Base-by-base conservation (phyloP, 2,329 filamentous ascomycete species). In the Neobulgaria alba region DNA sequence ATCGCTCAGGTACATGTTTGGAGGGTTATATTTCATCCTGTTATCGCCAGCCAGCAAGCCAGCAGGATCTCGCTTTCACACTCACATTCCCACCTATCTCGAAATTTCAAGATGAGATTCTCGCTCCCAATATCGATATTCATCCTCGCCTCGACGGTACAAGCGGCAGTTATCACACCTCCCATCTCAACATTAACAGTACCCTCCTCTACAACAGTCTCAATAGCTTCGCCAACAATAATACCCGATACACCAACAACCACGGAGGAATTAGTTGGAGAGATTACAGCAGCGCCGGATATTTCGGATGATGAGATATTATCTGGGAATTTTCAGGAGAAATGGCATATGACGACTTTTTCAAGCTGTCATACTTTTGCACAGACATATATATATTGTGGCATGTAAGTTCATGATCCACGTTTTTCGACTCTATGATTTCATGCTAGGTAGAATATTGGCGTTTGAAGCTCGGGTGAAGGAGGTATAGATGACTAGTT, bases 11-110 rank as follows among this genome's bases (percentile, higher is more conserved):
- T n/a, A n/a, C n/a, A n/a, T n/a, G n/a, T n/a, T n/a, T n/a, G n/a
- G n/a, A n/a, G n/a, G n/a, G n/a, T n/a, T n/a, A n/a, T n/a, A n/a
- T n/a, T n/a, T n/a, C n/a, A n/a, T n/a, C n/a, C n/a, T n/a, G n/a
- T n/a, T n/a, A n/a, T n/a, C n/a, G n/a, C n/a, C n/a, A n/a, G n/a
- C n/a, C n/a, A n/a, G n/a, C n/a, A n/a, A n/a, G n/a, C 64, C 65
- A 2, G 38, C 58, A 2, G 62, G 62, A 4, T 60, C 60, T 1
- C n/a, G n/a, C n/a, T n/a, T n/a, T n/a, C n/a, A n/a, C n/a, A n/a
- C n/a, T n/a, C n/a, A n/a, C n/a, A n/a, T n/a, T n/a, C n/a, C n/a
- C n/a, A n/a, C n/a, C n/a, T n/a, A n/a, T n/a, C n/a, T n/a, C n/a
- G n/a, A n/a, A n/a, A n/a, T n/a, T n/a, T n/a, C n/a, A n/a, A n/a